Evolutionary conservation across 495 filamentous ascomycete species (phyloP).

Genomic region (Penicillium parvum): DNA sequence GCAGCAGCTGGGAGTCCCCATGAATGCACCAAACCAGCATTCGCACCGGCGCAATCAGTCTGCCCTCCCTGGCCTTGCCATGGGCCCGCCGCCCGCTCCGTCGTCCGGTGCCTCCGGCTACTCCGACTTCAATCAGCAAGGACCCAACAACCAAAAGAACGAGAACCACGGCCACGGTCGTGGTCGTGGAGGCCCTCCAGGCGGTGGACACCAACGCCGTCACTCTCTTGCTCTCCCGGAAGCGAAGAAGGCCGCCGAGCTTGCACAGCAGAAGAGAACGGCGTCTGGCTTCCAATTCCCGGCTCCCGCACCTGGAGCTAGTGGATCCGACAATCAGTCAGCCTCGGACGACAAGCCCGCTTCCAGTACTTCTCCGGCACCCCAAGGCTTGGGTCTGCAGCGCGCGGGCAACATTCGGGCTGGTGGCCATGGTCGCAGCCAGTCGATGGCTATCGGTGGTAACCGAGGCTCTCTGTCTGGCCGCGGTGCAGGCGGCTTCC

Average conservation of each 20-base stretch:
- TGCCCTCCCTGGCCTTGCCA: slow-evolving; percentile 86
- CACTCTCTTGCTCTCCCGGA: slow-evolving; percentile 94
- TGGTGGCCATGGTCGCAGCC: slow-evolving; percentile 60
- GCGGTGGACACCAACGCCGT: slow-evolving; percentile 82
- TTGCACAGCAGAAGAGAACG: slow-evolving; percentile 94
- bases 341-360: slow-evolving; percentile 39
- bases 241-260: slow-evolving; percentile 94
- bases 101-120: slow-evolving; percentile 95
- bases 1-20: slow-evolving; percentile 65
- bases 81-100: slow-evolving; percentile 88
- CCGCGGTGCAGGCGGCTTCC: slow-evolving; percentile 63
- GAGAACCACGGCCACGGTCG: slow-evolving; percentile 70
- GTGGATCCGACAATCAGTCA: slow-evolving; percentile 45
- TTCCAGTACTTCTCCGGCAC: slow-evolving; percentile 28
- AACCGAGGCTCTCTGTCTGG: slow-evolving; percentile 50
- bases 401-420: slow-evolving; percentile 48
- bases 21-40: slow-evolving; percentile 72
- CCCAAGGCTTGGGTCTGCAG: slow-evolving; percentile 43
- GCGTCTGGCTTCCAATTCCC: slow-evolving; percentile 92
- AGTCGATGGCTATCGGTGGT: slow-evolving; percentile 64
- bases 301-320: slow-evolving; percentile 58
- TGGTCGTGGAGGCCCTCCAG: slow-evolving; percentile 69
- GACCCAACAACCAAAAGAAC: slow-evolving; percentile 56
- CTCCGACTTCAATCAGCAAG: slow-evolving; percentile 66
- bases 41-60: slow-evolving; percentile 98